Conservation (phyloP, 768 basidiomycete species). For the Holtermannia corniformis region DNA sequence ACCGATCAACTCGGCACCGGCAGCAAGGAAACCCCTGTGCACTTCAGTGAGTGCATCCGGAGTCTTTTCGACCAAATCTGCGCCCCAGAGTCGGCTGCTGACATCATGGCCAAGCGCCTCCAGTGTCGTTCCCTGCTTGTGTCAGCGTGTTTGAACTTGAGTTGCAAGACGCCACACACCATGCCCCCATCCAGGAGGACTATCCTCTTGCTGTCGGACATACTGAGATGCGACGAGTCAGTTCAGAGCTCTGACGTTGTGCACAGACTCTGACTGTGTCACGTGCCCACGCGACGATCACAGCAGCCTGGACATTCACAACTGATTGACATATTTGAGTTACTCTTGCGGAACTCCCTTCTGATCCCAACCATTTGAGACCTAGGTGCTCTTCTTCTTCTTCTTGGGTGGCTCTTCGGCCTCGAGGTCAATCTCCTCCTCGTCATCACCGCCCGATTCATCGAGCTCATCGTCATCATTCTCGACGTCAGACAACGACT, state of each 20-base stretch:
- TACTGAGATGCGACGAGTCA: too few relatives aligned
- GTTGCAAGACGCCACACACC: too few relatives aligned
- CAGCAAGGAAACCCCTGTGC: slow-evolving; percentile 56
- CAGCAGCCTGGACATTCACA: too few relatives aligned
- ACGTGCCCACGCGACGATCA: too few relatives aligned
- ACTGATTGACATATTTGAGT: too few relatives aligned
- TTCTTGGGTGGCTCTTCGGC: slow-evolving; percentile 25
- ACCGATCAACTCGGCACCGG: slow-evolving; percentile 58
- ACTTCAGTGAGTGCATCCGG: slow-evolving; percentile 51
- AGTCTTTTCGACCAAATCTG: slow-evolving; percentile 51
- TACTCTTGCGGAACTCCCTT: too few relatives aligned
- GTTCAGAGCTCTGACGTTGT: too few relatives aligned
- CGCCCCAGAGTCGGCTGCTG: slow-evolving; percentile 59
- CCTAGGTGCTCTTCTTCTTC: slow-evolving; percentile 22
- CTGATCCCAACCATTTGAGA: too few relatives aligned
- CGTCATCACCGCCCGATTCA: slow-evolving; percentile 20
- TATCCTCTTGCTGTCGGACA: neutral
- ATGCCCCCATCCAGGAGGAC: slow-evolving; percentile 17
- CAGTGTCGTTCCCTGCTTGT: slow-evolving; percentile 32
- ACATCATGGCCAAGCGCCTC: slow-evolving; percentile 25
- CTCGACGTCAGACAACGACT: neutral
- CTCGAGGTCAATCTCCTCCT: slow-evolving; percentile 32
- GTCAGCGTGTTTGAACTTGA: neutral
- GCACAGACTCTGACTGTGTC: too few relatives aligned
- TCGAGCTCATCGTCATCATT: slow-evolving; percentile 16